These are phyloP conservation scores for Leccinum arenicola DNA, from an alignment of 768 basidiomycete genomes.

Conservation along the genomic window DNA sequence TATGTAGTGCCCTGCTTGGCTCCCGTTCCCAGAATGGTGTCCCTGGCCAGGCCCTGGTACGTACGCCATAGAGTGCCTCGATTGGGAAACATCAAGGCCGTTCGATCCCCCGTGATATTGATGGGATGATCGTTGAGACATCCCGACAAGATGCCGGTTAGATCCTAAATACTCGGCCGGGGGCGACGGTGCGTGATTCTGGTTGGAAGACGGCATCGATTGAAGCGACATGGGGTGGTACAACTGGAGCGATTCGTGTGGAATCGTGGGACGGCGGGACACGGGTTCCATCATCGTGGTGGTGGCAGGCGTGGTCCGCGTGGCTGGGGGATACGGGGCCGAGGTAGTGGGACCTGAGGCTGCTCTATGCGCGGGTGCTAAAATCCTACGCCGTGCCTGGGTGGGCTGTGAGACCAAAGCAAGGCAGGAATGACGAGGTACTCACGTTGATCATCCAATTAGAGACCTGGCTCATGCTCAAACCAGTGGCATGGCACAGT, in stretches of 20 bases:
- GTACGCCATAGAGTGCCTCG: slow-evolving; percentile 39
- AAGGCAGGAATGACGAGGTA: slow-evolving; percentile 23
- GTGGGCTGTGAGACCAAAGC: slow-evolving; percentile 12
- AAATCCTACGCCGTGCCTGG: slow-evolving; percentile 54
- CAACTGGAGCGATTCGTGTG: slow-evolving; percentile 67
- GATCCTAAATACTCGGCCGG: slow-evolving; percentile 40
- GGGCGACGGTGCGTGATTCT: slow-evolving; percentile 32
- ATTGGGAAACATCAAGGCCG: slow-evolving; percentile 27
- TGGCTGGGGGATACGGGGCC: slow-evolving; percentile 60
- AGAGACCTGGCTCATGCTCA: slow-evolving; percentile 87
- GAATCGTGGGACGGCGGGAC: slow-evolving; percentile 63
- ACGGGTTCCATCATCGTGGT: slow-evolving; percentile 33
- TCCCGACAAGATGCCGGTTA: slow-evolving; percentile 46
- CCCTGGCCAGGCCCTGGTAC: slow-evolving; percentile 38
- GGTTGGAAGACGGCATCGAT: slow-evolving; percentile 37
- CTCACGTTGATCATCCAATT: slow-evolving; percentile 92
- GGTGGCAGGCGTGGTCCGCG: slow-evolving; percentile 25
- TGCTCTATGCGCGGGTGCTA: slow-evolving; percentile 38
- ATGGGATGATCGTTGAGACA: slow-evolving; percentile 36
- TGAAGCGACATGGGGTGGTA: slow-evolving; percentile 81
- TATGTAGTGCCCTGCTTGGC: slow-evolving; percentile 24
- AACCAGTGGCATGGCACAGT: slow-evolving; percentile 78
- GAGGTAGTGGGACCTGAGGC: slow-evolving; percentile 70
- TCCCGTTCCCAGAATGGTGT: slow-evolving; percentile 40
- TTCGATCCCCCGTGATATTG: slow-evolving; percentile 25